Base-by-base conservation (phyloP, 805 yeast genomes). In the Wilhelminamyces savonicus region DNA sequence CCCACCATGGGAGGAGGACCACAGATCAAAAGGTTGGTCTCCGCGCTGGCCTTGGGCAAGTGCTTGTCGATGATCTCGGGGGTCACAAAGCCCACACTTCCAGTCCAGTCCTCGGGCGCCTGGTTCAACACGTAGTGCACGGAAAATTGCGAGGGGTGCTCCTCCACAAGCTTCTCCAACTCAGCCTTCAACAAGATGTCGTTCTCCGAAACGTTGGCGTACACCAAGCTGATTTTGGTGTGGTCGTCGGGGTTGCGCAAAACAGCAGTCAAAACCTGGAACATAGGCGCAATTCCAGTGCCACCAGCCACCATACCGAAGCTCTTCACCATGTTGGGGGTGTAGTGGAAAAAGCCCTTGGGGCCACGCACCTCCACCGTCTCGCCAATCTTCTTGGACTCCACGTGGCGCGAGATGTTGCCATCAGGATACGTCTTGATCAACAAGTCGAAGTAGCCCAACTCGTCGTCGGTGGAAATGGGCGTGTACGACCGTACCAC, bases 221-320 rank as follows among this genome's bases (percentile, higher is more conserved):
- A 90, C 24, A 88, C 54, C 44, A 88, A 68, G 31, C 72, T 65
- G 40, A 86, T 76, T 48, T 77, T 72, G 36, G 97, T 88, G 28
- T 67, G 70, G 59, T 90, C 97, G 12, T 69, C 62, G 15, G 94
- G 90, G 53, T 88, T 76, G 34, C 66, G 62, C 46, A 78, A 77
- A 42, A 88, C 79, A 10, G 94, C 83, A 44, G 83, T 82, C 43
- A 88, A 76, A 43, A 87, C 79, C 66, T 87, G 96, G 59, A 77
- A 85, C 96, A 87, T 87, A 54, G 96, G 96, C 6, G 96, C 82
- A 48, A 87, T 82, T 55, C 97, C 97, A 22, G 97, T 85, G 50
- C 97, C 97, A 44, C 97, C 97, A 24, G 95, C 94, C 42, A 90
- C 78, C 97, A 88, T 88, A 31, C 82, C 86, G 36, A 88, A 69